These are phyloP conservation scores for Boletus smithii DNA, from an alignment of 1,284 basidiomycete species.

Conservation along the genomic window DNA sequence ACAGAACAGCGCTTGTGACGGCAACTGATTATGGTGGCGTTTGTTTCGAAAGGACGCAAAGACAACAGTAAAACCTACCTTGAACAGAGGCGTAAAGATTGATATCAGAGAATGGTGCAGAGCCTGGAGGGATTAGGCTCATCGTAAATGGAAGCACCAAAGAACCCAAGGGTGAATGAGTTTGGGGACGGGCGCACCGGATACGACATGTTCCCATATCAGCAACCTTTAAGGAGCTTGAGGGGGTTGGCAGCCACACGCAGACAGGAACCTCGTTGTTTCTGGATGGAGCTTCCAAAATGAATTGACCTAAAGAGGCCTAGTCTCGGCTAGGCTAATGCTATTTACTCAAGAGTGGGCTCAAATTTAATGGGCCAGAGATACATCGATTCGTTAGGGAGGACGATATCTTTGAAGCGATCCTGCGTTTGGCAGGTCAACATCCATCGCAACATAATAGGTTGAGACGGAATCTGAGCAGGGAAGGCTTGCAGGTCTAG, in stretches of 20 bases:
- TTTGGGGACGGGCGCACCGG: not conserved
- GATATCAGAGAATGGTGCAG: slow-evolving; percentile 3
- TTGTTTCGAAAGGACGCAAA: not conserved
- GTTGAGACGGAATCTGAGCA: no score
- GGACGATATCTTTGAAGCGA: not conserved
- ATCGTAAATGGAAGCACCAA: slow-evolving; percentile 14
- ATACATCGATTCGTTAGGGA: not conserved
- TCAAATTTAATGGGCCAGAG: not conserved
- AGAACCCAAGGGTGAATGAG: not conserved
- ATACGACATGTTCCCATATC: not conserved
- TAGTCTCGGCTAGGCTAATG: not conserved
- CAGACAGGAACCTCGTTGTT: slow-evolving; percentile 2
- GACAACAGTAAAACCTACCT: slow-evolving; percentile 10
- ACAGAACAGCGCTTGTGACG: slow-evolving; percentile 28
- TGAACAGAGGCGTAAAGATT: slow-evolving; percentile 22
- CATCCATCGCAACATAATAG: not conserved
- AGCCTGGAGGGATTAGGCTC: slow-evolving; percentile 20
- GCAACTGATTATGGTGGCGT: slow-evolving; percentile 25
- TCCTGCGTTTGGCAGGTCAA: not conserved
- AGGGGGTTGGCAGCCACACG: slow-evolving; percentile 3
- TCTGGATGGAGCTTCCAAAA: slow-evolving; percentile 6
- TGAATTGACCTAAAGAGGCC: slow-evolving; percentile 11
- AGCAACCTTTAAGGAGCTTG: slow-evolving; percentile 16
- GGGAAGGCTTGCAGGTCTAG: no score
- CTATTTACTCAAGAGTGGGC: not conserved